These are phyloP conservation scores for Trichoderma pleuroti DNA, from an alignment of 2,329 filamentous ascomycete species.

Conservation along the genomic window DNA sequence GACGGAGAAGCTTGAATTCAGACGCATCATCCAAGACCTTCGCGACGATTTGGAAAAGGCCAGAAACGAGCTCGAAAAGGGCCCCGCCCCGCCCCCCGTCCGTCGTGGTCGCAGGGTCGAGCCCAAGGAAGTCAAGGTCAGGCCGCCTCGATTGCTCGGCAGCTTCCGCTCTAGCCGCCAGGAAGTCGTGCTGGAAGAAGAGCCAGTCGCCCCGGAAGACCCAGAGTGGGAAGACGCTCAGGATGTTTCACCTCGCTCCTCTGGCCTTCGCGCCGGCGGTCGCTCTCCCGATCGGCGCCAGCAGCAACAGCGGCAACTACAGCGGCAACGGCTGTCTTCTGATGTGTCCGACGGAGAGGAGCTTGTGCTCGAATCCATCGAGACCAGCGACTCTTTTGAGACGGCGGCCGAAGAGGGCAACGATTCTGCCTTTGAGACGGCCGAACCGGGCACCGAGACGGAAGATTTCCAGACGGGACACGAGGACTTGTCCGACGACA, in stretches of 20 bases:
- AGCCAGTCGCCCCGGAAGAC: constrained; percentile 68
- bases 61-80: constrained; percentile 47
- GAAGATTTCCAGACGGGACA: constrained; percentile 94
- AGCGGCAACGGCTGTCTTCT: neutral
- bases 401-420: constrained; percentile 57
- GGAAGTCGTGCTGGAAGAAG: constrained; percentile 63
- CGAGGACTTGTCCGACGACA: constrained; percentile 65
- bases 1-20: constrained; percentile 95
- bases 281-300: neutral
- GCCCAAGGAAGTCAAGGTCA: constrained; percentile 76
- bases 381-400: constrained; percentile 68
- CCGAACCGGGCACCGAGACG: constrained; percentile 79
- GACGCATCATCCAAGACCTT: constrained; percentile 90
- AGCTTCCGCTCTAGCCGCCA: constrained; percentile 69
- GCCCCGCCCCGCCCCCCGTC: constrained; percentile 40
- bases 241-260: constrained; percentile 28
- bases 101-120: constrained; percentile 63
- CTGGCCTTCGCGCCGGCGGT: constrained; percentile 16
- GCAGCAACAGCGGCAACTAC: neutral
- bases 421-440: constrained; percentile 62
- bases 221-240: constrained; percentile 84
- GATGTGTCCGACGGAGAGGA: neutral
- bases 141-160: constrained; percentile 73
- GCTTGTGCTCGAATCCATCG: constrained; percentile 31
- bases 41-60: constrained; percentile 83